phyloP scores from a whole-genome alignment of 2,329 filamentous ascomycete genomes.

The Paraphaeosphaeria minitans region DNA sequence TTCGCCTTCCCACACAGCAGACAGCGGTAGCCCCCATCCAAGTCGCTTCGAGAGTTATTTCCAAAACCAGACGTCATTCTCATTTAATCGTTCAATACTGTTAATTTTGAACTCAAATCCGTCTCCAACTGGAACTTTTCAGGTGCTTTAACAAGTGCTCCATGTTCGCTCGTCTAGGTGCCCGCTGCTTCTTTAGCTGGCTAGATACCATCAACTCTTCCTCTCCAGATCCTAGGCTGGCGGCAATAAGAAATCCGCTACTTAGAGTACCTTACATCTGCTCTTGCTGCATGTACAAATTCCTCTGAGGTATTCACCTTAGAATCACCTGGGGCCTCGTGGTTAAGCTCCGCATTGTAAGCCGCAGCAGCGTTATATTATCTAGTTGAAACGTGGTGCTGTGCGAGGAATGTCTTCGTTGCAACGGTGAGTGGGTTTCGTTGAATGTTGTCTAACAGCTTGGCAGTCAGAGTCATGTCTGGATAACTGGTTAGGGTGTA shows the following conservation, averaged over 20 bases:
- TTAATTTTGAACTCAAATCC: too few relatives aligned
- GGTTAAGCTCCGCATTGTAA: background rate
- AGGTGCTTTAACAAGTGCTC: too few relatives aligned
- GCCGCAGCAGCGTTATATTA: constrained; percentile 38
- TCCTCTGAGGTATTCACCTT: background rate
- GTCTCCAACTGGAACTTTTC: too few relatives aligned
- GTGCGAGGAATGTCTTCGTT: constrained; percentile 37
- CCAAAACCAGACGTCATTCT: background rate
- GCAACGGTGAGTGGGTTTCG: constrained; percentile 34
- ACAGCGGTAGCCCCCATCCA: constrained; percentile 30
- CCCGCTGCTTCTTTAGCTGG: too few relatives aligned
- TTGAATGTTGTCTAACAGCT: constrained; percentile 39
- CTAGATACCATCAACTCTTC: background rate
- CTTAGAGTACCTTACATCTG: background rate
- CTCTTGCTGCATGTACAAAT: background rate
- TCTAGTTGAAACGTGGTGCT: constrained; percentile 40
- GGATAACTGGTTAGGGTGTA: constrained; percentile 19
- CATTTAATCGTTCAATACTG: too few relatives aligned
- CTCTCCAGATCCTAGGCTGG: background rate
- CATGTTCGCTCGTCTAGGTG: too few relatives aligned
- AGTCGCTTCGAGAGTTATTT: constrained; percentile 14
- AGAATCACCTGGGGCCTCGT: background rate
- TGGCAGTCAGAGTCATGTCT: constrained; percentile 39
- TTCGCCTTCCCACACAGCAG: constrained; percentile 34
- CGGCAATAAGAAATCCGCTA: too few relatives aligned